Evolutionary conservation across 2,329 filamentous ascomycete genomes (phyloP).

Genomic region (Aspergillus sp.): DNA sequence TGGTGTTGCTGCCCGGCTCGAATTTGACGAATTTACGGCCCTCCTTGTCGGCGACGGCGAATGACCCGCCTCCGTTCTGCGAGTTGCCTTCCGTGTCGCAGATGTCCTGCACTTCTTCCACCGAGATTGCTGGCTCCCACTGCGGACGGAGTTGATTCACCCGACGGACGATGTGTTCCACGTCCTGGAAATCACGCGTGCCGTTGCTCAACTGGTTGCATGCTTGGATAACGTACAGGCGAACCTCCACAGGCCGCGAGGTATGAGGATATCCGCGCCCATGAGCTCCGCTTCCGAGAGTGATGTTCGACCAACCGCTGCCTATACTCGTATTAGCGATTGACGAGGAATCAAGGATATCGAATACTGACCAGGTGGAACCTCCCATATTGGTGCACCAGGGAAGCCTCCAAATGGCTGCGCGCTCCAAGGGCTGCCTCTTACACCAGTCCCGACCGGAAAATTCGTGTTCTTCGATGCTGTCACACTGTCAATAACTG

Average conservation of each 20-base stretch:
- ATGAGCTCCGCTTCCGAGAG: constrained; percentile 41
- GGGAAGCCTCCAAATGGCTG: constrained; percentile 34
- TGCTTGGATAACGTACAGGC: constrained; percentile 65
- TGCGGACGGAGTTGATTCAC: constrained; percentile 56
- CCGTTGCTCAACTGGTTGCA: constrained; percentile 56
- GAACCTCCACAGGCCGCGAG: constrained; percentile 59
- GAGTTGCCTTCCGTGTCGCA: constrained; percentile 83
- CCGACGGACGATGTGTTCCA: constrained; percentile 53
- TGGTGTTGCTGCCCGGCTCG: constrained; percentile 39
- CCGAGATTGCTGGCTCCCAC: constrained; percentile 48
- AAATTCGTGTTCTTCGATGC: constrained; percentile 27
- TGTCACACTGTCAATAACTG: constrained; percentile 13
- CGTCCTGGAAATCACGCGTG: constrained; percentile 58
- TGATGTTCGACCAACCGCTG: constrained; percentile 38
- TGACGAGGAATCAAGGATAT: constrained; percentile 1
- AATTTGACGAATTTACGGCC: constrained; percentile 36
- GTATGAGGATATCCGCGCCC: constrained; percentile 48
- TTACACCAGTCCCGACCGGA: constrained; percentile 20
- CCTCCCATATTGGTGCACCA: constrained; percentile 29
- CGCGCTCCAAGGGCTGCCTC: constrained; percentile 25
- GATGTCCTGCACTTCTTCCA: constrained; percentile 66
- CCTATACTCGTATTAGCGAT: constrained; percentile 20
- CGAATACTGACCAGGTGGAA: constrained; percentile 24
- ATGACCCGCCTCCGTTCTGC: constrained; percentile 83
- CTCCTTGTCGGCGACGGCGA: constrained; percentile 55